Conservation (phyloP, 2,329 filamentous ascomycete genomes). For the Fusarium dlaminii region DNA sequence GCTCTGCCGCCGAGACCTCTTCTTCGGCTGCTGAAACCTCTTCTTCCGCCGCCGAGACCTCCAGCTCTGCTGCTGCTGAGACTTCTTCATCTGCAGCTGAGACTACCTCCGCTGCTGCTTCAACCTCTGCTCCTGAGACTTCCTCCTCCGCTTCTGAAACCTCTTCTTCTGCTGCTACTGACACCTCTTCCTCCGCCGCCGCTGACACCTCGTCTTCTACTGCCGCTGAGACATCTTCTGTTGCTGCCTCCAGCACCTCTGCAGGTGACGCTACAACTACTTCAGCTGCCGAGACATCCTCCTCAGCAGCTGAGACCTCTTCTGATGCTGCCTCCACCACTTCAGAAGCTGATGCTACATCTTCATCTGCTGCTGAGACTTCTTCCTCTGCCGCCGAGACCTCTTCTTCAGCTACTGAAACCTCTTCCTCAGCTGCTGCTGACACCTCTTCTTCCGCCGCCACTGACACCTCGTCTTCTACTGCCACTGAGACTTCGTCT, state of each 20-base stretch:
- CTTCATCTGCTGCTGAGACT: too few species aligned
- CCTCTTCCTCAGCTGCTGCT: not conserved
- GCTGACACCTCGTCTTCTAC: not conserved
- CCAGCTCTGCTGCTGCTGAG: not conserved
- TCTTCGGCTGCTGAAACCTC: not conserved
- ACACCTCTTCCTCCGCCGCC: not conserved
- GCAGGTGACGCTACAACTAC: too few species aligned
- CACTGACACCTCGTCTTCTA: not conserved
- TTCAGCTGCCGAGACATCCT: not conserved
- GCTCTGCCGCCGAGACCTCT: not conserved
- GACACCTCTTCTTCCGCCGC: too few species aligned
- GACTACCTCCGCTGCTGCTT: not conserved
- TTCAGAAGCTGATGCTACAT: too few species aligned
- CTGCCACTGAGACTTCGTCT: not conserved
- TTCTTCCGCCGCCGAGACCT: not conserved
- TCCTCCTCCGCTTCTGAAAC: not conserved
- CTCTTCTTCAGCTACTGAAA: not conserved
- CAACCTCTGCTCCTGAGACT: not conserved
- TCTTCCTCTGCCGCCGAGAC: not conserved
- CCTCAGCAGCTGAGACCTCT: not conserved
- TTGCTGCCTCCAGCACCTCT: too few species aligned
- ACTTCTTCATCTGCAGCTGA: not conserved
- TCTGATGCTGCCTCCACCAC: too few species aligned
- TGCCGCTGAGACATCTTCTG: too few species aligned
- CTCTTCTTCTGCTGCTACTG: not conserved